Evolutionary conservation across 768 basidiomycete genomes (phyloP).

Genomic region (Collybiopsis luxurians): DNA sequence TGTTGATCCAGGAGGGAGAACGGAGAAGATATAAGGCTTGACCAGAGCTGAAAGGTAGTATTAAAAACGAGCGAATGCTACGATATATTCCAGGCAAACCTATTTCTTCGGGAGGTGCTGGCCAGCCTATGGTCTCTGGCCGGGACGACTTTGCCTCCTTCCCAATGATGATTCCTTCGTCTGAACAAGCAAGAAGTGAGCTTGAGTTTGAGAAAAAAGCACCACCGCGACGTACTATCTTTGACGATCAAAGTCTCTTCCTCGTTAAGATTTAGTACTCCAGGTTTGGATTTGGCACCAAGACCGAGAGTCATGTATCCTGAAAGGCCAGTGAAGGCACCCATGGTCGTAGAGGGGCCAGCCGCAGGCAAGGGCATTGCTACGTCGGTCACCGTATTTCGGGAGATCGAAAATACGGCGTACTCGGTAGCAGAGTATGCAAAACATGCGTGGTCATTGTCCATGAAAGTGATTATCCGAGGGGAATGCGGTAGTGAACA

Average conservation of each 20-base stretch:
- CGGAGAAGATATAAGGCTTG: slow-evolving; percentile 74
- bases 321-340: slow-evolving; percentile 74
- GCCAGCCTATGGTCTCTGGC: slow-evolving; percentile 60
- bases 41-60: slow-evolving; percentile 36
- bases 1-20: slow-evolving; percentile 69
- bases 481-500: slow-evolving; percentile 83
- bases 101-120: slow-evolving; percentile 79
- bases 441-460: slow-evolving; percentile 59
- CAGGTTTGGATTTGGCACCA: slow-evolving; percentile 71
- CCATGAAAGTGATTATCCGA: slow-evolving; percentile 76
- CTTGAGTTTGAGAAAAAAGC: not conserved
- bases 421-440: slow-evolving; percentile 81
- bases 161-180: slow-evolving; percentile 66
- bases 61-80: not conserved
- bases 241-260: slow-evolving; percentile 70
- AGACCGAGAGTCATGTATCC: slow-evolving; percentile 86
- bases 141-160: slow-evolving; percentile 54
- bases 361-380: slow-evolving; percentile 45
- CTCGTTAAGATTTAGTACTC: slow-evolving; percentile 50
- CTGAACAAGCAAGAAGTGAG: slow-evolving; percentile 32
- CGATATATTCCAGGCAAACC: slow-evolving; percentile 36
- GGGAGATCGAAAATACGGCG: slow-evolving; percentile 66
- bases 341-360: slow-evolving; percentile 50
- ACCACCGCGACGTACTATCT: slow-evolving; percentile 59
- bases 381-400: slow-evolving; percentile 56